phyloP scores from a whole-genome alignment of 768 basidiomycete genomes.

The Tremella mesenterica region DNA sequence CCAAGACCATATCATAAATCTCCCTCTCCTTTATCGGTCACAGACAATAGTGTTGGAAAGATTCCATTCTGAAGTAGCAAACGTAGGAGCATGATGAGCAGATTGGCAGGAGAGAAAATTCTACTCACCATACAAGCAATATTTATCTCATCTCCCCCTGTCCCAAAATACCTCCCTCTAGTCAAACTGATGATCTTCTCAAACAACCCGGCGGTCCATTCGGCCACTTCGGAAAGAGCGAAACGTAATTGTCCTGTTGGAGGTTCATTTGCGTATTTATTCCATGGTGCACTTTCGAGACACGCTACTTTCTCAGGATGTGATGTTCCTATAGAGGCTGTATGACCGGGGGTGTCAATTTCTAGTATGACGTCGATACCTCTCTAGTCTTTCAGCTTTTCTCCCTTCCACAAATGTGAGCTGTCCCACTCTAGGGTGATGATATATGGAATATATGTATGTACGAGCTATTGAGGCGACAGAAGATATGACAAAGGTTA shows the following conservation, averaged over 20 bases:
- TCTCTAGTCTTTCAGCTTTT: conserved; percentile 49
- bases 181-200: conserved; percentile 49
- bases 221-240: conserved; percentile 54
- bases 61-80: too few species aligned
- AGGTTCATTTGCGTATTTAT: conserved; percentile 49
- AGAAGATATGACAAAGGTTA: background rate
- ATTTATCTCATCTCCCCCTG: conserved; percentile 78
- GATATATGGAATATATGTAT: background rate
- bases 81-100: too few species aligned
- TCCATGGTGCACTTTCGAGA: conserved; percentile 45
- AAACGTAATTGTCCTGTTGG: conserved; percentile 76
- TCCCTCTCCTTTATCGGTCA: too few species aligned
- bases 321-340: conserved; percentile 55
- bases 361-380: conserved; percentile 70
- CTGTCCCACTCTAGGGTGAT: background rate
- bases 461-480: background rate
- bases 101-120: too few species aligned
- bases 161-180: conserved; percentile 59
- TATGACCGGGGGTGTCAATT: conserved; percentile 79
- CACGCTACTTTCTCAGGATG: conserved; percentile 73
- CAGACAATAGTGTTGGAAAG: too few species aligned
- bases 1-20: background rate
- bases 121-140: conserved; percentile 52
- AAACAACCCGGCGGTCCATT: conserved; percentile 56
- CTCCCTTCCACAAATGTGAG: background rate